Conservation (phyloP, 2,329 filamentous ascomycete genomes). For the Mollisia scopiformis region DNA sequence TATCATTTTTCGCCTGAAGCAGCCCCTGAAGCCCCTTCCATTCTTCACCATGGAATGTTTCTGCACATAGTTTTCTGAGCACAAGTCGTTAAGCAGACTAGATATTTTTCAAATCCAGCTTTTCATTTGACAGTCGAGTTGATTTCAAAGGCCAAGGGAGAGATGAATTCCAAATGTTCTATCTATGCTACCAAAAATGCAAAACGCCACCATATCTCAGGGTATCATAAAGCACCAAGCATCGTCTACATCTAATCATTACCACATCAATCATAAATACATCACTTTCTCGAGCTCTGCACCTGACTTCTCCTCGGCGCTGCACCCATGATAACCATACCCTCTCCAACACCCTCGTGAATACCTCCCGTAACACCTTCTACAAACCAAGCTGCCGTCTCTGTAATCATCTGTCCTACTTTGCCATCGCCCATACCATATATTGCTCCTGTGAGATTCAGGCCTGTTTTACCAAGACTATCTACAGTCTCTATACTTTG, state of each 20-base stretch:
- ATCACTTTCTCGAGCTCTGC: not conserved
- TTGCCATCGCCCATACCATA: slow-evolving; percentile 65
- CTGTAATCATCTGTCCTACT: slow-evolving; percentile 60
- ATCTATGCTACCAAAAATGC: no score
- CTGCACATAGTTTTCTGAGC: no score
- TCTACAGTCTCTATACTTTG: slow-evolving; percentile 56
- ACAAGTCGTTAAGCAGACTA: not conserved
- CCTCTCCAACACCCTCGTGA: slow-evolving; percentile 63
- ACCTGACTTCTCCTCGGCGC: slow-evolving; percentile 7
- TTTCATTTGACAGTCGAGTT: no score
- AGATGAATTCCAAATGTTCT: no score
- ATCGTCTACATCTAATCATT: not conserved
- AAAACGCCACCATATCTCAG: slow-evolving; percentile 8
- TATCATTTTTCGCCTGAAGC: not conserved
- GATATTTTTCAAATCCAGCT: not conserved
- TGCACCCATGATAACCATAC: slow-evolving; percentile 49
- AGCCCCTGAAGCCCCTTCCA: not conserved
- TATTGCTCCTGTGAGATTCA: slow-evolving; percentile 56
- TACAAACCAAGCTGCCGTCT: slow-evolving; percentile 62
- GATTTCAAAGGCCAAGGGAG: no score
- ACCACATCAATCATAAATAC: slow-evolving; percentile 1
- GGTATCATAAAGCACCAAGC: slow-evolving; percentile 15
- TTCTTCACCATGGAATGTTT: no score
- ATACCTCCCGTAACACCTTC: slow-evolving; percentile 68
- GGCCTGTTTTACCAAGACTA: slow-evolving; percentile 52